Base-by-base conservation (phyloP, 1,284 basidiomycete genomes). In the Pascua sp. region DNA sequence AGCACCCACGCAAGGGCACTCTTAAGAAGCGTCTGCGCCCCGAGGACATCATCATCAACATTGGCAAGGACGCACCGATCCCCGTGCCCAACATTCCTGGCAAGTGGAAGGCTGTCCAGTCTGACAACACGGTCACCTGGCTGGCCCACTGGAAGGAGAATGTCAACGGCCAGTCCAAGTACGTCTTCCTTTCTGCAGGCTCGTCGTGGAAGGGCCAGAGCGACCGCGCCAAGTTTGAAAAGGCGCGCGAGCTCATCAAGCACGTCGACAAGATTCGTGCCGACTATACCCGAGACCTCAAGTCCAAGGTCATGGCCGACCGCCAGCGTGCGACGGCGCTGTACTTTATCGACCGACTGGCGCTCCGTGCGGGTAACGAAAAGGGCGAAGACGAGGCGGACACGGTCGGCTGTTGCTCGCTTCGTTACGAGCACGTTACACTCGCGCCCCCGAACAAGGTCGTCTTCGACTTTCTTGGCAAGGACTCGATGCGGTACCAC, bases 331-430 rank as follows among this genome's bases (percentile, higher is more conserved):
- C 93, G 9, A 97, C 93, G 0, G 89, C 93, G 11, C 90, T 97
- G 85, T 98, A 98, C 78, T 91, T 98, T 78, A 97, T 98, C 69
- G 93, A 98, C 79, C 85, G 85, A 67, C 83, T 96, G 36, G 94
- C 93, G 24, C 87, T 98, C 73, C 90, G 93, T 82, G 93, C 92
- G 48, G 93, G 93, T 70, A 97, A 97, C 78, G 94, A 98, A 79
- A 98, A 98, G 78, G 93, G 92, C 47, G 94, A 96, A 69, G 93
- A 98, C 64, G 93, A 97, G 77, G 93, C 93, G 1, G 93, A 98
- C 73, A 98, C 93, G 0, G 91, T 97, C 56, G 93, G 93, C 73
- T 97, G 94, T 79, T 98, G 93, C 76, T 96, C 93, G 13, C 79
- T 98, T 51, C 90, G 92, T 24, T 93, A 88, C 75, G 91, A 97